Evolutionary conservation across 2,329 filamentous ascomycete species (phyloP), one percentile per base, ranked within the genome.

Genomic region (Stachybotrys echinatus): DNA sequence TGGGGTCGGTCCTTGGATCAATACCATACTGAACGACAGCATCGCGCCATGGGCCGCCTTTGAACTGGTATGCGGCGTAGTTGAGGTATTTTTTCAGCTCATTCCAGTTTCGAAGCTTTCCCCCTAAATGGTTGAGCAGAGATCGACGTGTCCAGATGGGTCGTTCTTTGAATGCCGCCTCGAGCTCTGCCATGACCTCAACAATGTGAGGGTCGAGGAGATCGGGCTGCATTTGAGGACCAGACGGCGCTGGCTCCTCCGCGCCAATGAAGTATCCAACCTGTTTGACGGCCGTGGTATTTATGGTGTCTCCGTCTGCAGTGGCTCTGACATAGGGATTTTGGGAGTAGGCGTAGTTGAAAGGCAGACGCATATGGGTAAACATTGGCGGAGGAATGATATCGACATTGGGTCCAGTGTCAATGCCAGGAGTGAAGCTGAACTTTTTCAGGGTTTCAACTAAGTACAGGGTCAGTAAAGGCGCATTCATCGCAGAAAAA

Each of bases 31-130:
- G 84, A 55, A 96, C 83, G 48, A 96, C 83, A 3, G 88, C 85
- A 65, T 97, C 92, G 55, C 90, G 82, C 87, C 90, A 99, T 0
- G 94, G 92, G 0, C 94, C 94, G 20, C 88, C 90, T 52, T 88
- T 87, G 75, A 97, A 96, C 68, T 92, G 89, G 70, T 96, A 99
- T 8, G 88, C 91, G 5, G 89, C 84, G 60, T 94, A 92, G 54
- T 90, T 87, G 48, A 92, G 80, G 44, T 88, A 88, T 62, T 87
- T 80, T 59, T 89, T 87, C 52, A 96, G 68, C 40, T 79, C 69
- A 51, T 79, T 79, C 64, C 75, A 81, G 52, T 76, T 74, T 42
- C 72, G 74, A 22, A 74, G 71, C 45, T 70, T 71, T 45, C 71
- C 70, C 2, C 69, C 72, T 23, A 96, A 75, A 48, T 80, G 77